Evolutionary conservation across 345 rosid species (phyloP), one percentile per base, ranked within the genome.

Genomic region (Brassica rapa): DNA sequence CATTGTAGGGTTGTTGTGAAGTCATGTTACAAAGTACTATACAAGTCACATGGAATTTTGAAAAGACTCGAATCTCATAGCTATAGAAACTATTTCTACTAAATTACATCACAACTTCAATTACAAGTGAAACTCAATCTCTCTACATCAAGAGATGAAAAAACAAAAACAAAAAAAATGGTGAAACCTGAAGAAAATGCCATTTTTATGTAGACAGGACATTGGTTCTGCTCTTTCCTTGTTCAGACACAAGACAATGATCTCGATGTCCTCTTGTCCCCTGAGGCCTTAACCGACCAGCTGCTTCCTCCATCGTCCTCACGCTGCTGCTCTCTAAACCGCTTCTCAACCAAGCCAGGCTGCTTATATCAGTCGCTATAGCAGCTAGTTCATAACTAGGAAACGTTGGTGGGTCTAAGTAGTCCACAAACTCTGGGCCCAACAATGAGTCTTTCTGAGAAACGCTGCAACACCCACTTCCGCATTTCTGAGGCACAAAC

Each of bases 1-100:
- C 69, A 61, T 23, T 27, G 62, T 68, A 0, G 46, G 46, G 12
- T 37, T 77, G 66, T 32, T 72, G 46, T 67, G 25, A 79, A 62
- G 60, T 25, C 57, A 67, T 32, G 61, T 74, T 62, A 24, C 71
- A 56, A 62, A 53, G 15, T 12, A 32, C 14, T 41, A 41, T 41
- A 43, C 53, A 43, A 43, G 53, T 43, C 53, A 12, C 53, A 43
- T 43, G 53, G 15, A 0, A 46, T 5, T 46, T 46, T 29, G 19
- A 78, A 78, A 35, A 30, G 15, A 46, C 15, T 46, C 53, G 4
- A 46, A 46, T 12, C 1, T 12, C 6, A 46, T 46, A 46, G 16
- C 19, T 49, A 49, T 49, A 14, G 19, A 49, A 49, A 53, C 59
- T 53, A 53, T 53, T 53, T 53, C 59, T 53, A 53, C 59, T 53